Base-by-base conservation (phyloP, 176 grass and related monocot species). In the Canna indica region DNA sequence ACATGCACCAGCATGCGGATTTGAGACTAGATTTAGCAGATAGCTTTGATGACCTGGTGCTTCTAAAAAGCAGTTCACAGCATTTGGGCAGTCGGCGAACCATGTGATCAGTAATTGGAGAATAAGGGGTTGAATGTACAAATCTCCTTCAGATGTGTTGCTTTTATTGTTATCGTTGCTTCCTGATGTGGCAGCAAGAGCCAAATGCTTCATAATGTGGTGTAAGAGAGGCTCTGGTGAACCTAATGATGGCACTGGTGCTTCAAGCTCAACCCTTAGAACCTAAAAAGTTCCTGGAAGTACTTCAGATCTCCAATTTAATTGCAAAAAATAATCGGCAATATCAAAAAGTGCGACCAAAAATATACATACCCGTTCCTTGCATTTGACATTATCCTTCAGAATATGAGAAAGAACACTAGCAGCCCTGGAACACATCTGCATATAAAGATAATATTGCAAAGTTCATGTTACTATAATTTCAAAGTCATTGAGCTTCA, bases 341-440 rank as follows among this genome's bases (percentile, higher is more conserved):
- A n/a, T n/a, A n/a, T n/a, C n/a, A n/a, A n/a, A n/a, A n/a, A n/a
- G n/a, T 73, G 75, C 32, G 64, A 66, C 30, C n/a, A n/a, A n/a
- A 47, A 44, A 76, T 77, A 14, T 58, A 80, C 83, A 75, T 93
- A 99, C 94, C 71, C 71, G 82, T 62, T 93, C 86, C 81, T 93
- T 99, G 94, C 84, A 93, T 83, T 84, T 87, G 59, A 90, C 61
- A 76, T 99, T 99, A 67, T 99, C 84, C 77, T 90, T 93, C 72
- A 99, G 88, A 76, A 99, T 82, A 73, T 93, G 80, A 88, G 86
- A 88, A 68, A 99, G 94, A 81, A 93, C 82, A 33, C 89, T 90
- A 78, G 89, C 81, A 76, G 89, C 86, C 76, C 86, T 88, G 75
- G 85, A 90, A 85, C 86, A 99, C 54, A 75, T 85, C 94, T 99